These are phyloP conservation scores for Penicillium rolfsii DNA, from an alignment of 2,329 filamentous ascomycete genomes.

Conservation along the genomic window DNA sequence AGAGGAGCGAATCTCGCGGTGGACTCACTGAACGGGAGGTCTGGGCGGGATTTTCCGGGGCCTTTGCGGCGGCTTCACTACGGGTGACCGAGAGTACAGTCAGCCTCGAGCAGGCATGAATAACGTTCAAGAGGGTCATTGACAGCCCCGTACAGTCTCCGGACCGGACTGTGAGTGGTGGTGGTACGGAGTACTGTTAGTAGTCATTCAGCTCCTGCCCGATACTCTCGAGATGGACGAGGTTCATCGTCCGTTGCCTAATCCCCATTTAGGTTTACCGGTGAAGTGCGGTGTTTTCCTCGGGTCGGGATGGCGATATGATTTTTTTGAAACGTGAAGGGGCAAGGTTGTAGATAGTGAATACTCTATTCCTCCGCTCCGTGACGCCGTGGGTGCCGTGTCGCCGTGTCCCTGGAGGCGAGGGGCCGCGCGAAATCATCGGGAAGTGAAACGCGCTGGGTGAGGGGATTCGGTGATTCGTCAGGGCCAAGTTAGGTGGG, in stretches of 20 bases:
- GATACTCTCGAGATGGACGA: background rate
- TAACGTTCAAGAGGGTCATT: background rate
- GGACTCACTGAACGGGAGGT: background rate
- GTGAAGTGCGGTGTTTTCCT: background rate
- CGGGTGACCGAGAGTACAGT: background rate
- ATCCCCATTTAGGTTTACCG: background rate
- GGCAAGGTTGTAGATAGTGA: background rate
- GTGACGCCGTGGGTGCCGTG: background rate
- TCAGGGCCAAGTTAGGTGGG: background rate
- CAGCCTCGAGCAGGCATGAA: background rate
- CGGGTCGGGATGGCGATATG: background rate
- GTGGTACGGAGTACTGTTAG: too few relatives aligned
- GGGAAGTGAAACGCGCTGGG: slow-evolving; percentile 3
- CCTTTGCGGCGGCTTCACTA: background rate
- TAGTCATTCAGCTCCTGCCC: background rate
- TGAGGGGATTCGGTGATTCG: slow-evolving; percentile 3
- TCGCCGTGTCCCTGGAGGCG: slow-evolving; percentile 1
- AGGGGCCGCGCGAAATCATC: background rate
- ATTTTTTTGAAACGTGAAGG: background rate
- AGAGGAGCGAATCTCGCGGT: too few relatives aligned
- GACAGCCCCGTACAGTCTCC: too few relatives aligned
- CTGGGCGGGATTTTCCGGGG: slow-evolving; percentile 3
- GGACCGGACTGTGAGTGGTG: background rate
- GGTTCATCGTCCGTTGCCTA: background rate
- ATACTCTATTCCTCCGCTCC: background rate